Conservation (phyloP, 2,329 filamentous ascomycete genomes). For the Chaetomium strumarium region DNA sequence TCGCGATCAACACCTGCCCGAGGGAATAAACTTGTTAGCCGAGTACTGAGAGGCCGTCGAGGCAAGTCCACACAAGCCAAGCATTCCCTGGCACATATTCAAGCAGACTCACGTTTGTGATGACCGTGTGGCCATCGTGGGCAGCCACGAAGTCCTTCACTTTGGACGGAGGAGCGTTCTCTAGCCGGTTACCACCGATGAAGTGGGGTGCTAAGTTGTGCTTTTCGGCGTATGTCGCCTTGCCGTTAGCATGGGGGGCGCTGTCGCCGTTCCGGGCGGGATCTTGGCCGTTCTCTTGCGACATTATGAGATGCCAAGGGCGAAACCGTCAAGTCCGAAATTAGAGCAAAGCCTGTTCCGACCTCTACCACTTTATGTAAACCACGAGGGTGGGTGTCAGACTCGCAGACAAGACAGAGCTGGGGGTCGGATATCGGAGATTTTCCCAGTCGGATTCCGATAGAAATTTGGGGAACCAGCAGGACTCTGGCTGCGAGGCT, state of each 20-base stretch:
- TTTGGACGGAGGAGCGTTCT: slow-evolving; percentile 72
- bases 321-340: slow-evolving; percentile 3
- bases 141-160: slow-evolving; percentile 94
- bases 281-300: slow-evolving; percentile 40
- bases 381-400: slow-evolving; percentile 10
- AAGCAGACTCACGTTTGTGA: slow-evolving; percentile 73
- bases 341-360: not conserved
- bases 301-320: slow-evolving; percentile 40
- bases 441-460: slow-evolving; percentile 16
- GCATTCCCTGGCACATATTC: not conserved
- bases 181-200: slow-evolving; percentile 87
- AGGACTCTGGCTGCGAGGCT: slow-evolving; percentile 9
- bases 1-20: slow-evolving; percentile 86
- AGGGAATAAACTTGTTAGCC: slow-evolving; percentile 7
- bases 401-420: not conserved
- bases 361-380: slow-evolving; percentile 8
- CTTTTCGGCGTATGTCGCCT: slow-evolving; percentile 68
- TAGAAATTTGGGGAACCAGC: not conserved
- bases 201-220: slow-evolving; percentile 86
- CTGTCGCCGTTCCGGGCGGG: slow-evolving; percentile 40
- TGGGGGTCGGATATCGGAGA: not conserved
- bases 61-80: not conserved
- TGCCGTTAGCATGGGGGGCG: slow-evolving; percentile 51
- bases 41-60: not conserved
- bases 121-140: slow-evolving; percentile 93